Percentiles rank a stretch among this genome's conserved stretches.
Evolutionary conservation across 441 rosid species (phyloP).

Genomic region (Mallotus japonicus): DNA sequence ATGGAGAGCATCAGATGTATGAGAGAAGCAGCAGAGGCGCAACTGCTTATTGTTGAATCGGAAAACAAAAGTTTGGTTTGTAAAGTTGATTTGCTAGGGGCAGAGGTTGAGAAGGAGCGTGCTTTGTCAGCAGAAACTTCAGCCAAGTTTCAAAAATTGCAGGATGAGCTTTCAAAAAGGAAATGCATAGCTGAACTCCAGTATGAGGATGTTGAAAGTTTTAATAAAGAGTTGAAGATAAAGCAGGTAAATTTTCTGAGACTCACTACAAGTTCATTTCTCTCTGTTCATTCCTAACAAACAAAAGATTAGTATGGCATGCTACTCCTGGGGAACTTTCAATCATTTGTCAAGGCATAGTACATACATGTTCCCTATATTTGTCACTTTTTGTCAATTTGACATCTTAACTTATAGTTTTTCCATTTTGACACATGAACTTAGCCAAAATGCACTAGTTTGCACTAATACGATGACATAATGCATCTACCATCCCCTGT

Average conservation of each 20-base stretch:
- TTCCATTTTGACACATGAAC: too few relatives aligned
- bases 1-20: conserved; percentile 41
- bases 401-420: too few relatives aligned
- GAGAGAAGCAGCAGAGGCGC: conserved; percentile 51
- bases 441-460: too few relatives aligned
- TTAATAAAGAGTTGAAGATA: conserved; percentile 44
- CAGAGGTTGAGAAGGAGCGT: conserved; percentile 45
- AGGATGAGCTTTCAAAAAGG: conserved; percentile 55
- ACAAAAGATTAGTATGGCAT: not conserved
- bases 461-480: too few relatives aligned
- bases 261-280: not conserved
- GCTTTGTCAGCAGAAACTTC: conserved; percentile 42
- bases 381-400: too few relatives aligned
- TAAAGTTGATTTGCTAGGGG: conserved; percentile 49
- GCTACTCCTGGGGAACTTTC: not conserved
- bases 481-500: too few relatives aligned
- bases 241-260: conserved; percentile 54
- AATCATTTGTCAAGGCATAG: too few relatives aligned
- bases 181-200: conserved; percentile 42
- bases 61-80: conserved; percentile 49
- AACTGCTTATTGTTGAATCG: conserved; percentile 48
- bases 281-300: not conserved
- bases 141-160: conserved; percentile 43
- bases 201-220: conserved; percentile 30
- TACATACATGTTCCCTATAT: too few relatives aligned